phyloP scores from a whole-genome alignment of 75 land plant species.

The Picea glauca region DNA sequence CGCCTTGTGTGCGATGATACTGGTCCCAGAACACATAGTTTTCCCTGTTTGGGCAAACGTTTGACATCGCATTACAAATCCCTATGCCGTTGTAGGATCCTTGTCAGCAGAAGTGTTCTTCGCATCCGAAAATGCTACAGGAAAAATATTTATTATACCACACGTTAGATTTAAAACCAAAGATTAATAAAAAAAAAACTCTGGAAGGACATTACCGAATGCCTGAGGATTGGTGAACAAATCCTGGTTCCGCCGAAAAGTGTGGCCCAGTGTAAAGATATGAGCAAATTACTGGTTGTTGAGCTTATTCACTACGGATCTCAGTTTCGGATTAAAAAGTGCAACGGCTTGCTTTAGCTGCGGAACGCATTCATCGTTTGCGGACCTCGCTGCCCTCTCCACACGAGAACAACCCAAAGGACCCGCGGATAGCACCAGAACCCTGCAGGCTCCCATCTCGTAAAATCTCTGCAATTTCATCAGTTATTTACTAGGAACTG shows the following conservation, averaged over 20 bases:
- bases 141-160: not conserved
- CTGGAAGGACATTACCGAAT: not conserved
- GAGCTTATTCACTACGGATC: slow-evolving; percentile 7
- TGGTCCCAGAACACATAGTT: slow-evolving; percentile 54
- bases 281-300: slow-evolving; percentile 16
- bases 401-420: slow-evolving; percentile 77
- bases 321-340: slow-evolving; percentile 14
- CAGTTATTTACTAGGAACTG: not conserved
- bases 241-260: slow-evolving; percentile 1
- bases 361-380: slow-evolving; percentile 22
- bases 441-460: slow-evolving; percentile 60
- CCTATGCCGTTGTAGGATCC: slow-evolving; percentile 52
- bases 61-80: slow-evolving; percentile 44
- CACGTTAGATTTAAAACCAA: not conserved
- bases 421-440: slow-evolving; percentile 54
- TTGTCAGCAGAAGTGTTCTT: slow-evolving; percentile 44
- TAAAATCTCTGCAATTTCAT: slow-evolving; percentile 27
- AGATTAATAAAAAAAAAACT: not conserved
- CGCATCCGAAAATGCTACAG: slow-evolving; percentile 21
- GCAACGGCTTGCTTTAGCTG: slow-evolving; percentile 21
- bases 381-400: slow-evolving; percentile 32
- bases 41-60: slow-evolving; percentile 47
- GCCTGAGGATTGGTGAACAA: not conserved
- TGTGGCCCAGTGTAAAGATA: slow-evolving; percentile 15
- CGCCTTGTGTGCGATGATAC: slow-evolving; percentile 54